phyloP scores from a whole-genome alignment of 345 rosid species.

The Adansonia digitata region DNA sequence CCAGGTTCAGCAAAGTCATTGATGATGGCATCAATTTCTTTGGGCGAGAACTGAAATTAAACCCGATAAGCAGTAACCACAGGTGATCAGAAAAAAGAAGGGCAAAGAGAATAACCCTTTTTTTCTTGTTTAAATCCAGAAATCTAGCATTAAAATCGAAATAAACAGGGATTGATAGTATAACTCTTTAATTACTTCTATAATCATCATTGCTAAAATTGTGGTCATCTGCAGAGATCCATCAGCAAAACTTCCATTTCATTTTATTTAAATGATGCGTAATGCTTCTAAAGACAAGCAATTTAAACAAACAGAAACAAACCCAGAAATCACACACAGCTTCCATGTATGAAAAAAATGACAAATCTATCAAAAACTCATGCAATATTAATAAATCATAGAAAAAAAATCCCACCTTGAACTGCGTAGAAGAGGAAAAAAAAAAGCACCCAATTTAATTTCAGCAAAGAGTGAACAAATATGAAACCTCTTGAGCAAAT shows the following conservation, averaged over 20 bases:
- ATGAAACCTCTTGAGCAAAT: not conserved
- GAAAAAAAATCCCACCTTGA: not conserved
- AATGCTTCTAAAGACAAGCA: not conserved
- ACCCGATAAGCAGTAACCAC: constrained; percentile 4
- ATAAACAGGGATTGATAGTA: not conserved
- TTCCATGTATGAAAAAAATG: not conserved
- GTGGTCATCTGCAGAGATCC: not conserved
- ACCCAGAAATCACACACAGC: not conserved
- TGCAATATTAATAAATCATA: not conserved
- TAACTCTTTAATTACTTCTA: not conserved
- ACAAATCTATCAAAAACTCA: not conserved
- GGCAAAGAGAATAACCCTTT: not conserved
- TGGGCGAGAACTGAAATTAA: constrained; percentile 54
- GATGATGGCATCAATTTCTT: constrained; percentile 48
- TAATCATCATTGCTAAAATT: not conserved
- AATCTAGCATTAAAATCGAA: not conserved
- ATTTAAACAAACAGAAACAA: not conserved
- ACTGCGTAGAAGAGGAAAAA: not conserved
- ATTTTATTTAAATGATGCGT: not conserved
- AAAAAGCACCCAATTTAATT: not conserved
- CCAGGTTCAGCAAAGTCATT: no score
- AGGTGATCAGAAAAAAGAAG: not conserved
- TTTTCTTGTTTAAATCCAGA: not conserved
- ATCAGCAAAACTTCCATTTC: not conserved
- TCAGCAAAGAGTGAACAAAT: not conserved